Evolutionary conservation across 2,329 filamentous ascomycete species (phyloP).

Genomic region (Exophiala calicioides): DNA sequence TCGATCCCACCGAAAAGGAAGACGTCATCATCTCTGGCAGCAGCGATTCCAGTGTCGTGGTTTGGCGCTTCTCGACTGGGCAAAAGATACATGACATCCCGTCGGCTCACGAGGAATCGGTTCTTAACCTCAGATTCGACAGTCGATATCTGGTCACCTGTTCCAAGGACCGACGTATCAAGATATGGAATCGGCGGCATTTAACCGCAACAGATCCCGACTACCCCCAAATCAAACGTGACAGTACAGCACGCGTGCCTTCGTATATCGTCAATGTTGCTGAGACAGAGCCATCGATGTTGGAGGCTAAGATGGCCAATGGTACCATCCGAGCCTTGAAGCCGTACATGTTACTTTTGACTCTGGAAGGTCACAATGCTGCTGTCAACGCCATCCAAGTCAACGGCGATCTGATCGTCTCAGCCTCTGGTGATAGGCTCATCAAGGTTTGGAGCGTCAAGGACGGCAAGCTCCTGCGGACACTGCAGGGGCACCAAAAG

Average conservation of each 20-base stretch:
- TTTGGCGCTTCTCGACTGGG: slow-evolving; percentile 93
- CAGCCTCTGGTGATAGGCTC: slow-evolving; percentile 87
- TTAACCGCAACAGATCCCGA: slow-evolving; percentile 54
- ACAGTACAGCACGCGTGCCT: slow-evolving; percentile 44
- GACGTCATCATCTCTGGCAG: slow-evolving; percentile 95
- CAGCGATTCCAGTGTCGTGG: slow-evolving; percentile 84
- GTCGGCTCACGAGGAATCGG: slow-evolving; percentile 82
- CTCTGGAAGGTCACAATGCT: slow-evolving; percentile 78
- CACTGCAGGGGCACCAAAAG: slow-evolving; percentile 83
- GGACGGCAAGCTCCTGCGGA: slow-evolving; percentile 72
- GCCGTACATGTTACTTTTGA: slow-evolving; percentile 75
- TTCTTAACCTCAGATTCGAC: slow-evolving; percentile 91
- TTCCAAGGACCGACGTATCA: slow-evolving; percentile 96
- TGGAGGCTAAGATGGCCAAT: slow-evolving; percentile 47
- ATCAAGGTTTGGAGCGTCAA: slow-evolving; percentile 96
- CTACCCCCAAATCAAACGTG: slow-evolving; percentile 40
- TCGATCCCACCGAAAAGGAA: slow-evolving; percentile 82
- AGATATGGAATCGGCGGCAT: slow-evolving; percentile 82
- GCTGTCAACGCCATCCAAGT: slow-evolving; percentile 97
- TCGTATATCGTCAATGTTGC: slow-evolving; percentile 57
- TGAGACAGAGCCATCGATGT: slow-evolving; percentile 41
- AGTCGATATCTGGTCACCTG: slow-evolving; percentile 90
- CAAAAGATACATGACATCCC: slow-evolving; percentile 74
- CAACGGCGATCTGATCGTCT: slow-evolving; percentile 80
- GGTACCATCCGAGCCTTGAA: slow-evolving; percentile 49